Percentiles rank a stretch among this genome's conserved stretches.
phyloP scores from a whole-genome alignment of 108 stramenopile genomes.

The Nitzschia sp. region DNA sequence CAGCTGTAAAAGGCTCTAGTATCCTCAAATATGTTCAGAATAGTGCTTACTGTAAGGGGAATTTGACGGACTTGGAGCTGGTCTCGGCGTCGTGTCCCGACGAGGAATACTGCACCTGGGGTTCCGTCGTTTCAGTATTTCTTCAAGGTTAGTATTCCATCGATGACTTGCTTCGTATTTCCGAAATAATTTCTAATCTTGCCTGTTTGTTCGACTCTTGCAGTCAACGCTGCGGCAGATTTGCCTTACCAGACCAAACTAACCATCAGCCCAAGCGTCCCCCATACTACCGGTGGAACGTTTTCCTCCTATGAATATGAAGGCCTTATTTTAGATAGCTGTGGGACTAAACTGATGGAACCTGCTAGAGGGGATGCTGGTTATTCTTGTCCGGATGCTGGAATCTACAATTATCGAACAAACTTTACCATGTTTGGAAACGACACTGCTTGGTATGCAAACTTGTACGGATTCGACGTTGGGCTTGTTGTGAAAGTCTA shows the following conservation, averaged over 20 bases:
- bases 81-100: not conserved
- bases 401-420: not conserved
- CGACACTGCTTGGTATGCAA: conserved; percentile 6
- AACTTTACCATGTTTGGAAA: conserved; percentile 10
- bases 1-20: not conserved
- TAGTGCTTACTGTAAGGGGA: conserved; percentile 20
- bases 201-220: too few relatives aligned
- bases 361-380: conserved; percentile 23
- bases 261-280: conserved; percentile 12
- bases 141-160: conserved; percentile 10
- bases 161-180: too few relatives aligned
- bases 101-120: conserved; percentile 6
- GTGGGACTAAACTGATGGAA: not conserved
- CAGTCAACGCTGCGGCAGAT: conserved; percentile 13
- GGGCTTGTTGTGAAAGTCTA: conserved; percentile 4
- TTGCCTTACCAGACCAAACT: not conserved
- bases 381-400: conserved; percentile 19
- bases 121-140: not conserved
- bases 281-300: not conserved
- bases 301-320: not conserved
- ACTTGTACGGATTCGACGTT: conserved; percentile 10
- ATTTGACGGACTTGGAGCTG: not conserved
- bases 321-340: not conserved
- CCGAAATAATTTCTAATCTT: too few relatives aligned
- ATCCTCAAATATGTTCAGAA: not conserved